A percentile compares a stretch with the other conserved stretches of the same genome.
Conservation (phyloP, 768 basidiomycete genomes). For the Tylopilus plumbeoviolaceoides region DNA sequence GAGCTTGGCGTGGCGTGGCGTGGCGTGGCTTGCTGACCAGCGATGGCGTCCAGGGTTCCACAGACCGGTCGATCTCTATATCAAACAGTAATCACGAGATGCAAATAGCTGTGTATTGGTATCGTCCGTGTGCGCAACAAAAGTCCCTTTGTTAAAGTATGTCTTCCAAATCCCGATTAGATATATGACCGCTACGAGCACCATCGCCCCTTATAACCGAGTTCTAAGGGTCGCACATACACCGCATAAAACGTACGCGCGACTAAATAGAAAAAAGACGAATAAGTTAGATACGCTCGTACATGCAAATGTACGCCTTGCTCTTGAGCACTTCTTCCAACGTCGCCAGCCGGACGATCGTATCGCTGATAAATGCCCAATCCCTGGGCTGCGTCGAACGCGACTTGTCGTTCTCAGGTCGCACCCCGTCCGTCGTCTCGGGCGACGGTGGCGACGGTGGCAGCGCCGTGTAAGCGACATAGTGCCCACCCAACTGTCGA, state of each 20-base stretch:
- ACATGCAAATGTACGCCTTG: conserved; percentile 94
- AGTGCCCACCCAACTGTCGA: conserved; percentile 78
- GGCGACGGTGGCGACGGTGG: conserved; percentile 35
- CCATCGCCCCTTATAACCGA: neutral
- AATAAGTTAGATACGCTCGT: conserved; percentile 58
- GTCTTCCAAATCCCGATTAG: neutral
- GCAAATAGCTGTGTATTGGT: neutral
- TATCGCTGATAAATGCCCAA: conserved; percentile 95
- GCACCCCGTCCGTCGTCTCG: conserved; percentile 4
- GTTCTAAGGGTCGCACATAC: neutral
- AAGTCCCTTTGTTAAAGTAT: neutral
- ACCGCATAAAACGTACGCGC: neutral
- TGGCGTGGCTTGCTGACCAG: conserved; percentile 4
- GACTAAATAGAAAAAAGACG: neutral
- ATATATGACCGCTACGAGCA: neutral
- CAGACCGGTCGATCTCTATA: conserved; percentile 56
- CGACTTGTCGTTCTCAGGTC: conserved; percentile 9
- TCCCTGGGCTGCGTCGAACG: conserved; percentile 36
- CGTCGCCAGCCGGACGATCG: conserved; percentile 71
- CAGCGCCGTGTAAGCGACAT: conserved; percentile 79
- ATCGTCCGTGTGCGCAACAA: neutral
- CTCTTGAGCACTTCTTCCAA: conserved; percentile 87
- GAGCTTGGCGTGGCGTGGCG: too few relatives aligned
- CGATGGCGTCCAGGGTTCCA: conserved; percentile 13
- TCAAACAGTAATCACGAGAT: conserved; percentile 32